Evolutionary conservation across 129 eudicot species (phyloP).

Genomic region (Pseudognaphalium luteoalbum): DNA sequence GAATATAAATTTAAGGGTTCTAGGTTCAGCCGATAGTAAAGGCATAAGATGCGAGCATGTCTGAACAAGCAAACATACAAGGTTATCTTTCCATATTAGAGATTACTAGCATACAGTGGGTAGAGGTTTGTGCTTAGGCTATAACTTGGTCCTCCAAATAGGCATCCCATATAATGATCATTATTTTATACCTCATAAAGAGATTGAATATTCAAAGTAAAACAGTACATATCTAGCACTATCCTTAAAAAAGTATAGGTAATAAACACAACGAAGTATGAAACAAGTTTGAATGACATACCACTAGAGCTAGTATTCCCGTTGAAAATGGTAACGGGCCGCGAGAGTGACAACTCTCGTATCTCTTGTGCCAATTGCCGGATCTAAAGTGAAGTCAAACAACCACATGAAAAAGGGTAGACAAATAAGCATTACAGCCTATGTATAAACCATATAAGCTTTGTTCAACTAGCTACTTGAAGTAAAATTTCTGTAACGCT

Average conservation of each 20-base stretch:
- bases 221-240: not conserved
- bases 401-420: not conserved
- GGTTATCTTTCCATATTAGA: not conserved
- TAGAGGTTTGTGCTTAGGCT: not conserved
- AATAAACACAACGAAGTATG: not conserved
- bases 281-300: constrained; percentile 28
- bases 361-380: constrained; percentile 84
- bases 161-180: too few species aligned
- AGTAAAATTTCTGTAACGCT: not conserved
- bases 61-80: not conserved
- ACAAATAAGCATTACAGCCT: constrained; percentile 12
- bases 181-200: not conserved
- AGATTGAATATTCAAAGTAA: not conserved
- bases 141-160: too few species aligned
- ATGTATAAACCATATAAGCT: not conserved
- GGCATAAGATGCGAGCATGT: not conserved
- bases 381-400: constrained; percentile 48
- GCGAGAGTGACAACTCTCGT: constrained; percentile 67
- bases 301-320: constrained; percentile 62
- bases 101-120: not conserved
- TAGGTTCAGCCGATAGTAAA: not conserved
- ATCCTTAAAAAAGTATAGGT: not conserved
- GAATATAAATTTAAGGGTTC: not conserved
- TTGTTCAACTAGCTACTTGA: not conserved
- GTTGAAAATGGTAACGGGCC: constrained; percentile 69